Base-by-base conservation (phyloP, 805 yeast species). In the Yarrowia deformans region DNA sequence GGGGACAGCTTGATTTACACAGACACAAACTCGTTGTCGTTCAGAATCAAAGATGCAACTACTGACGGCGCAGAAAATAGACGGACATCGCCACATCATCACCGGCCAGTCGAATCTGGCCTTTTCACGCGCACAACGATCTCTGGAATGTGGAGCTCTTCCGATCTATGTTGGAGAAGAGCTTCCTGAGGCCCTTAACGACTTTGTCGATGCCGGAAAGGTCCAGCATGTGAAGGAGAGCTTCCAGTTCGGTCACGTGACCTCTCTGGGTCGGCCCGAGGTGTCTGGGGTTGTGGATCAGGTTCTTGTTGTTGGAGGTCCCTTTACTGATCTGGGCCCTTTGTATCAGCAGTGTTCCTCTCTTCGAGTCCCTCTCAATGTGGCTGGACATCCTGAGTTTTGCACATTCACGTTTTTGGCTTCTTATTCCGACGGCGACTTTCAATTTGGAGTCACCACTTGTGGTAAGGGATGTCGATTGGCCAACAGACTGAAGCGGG, bases 381-480 rank as follows among this genome's bases (percentile, higher is more conserved):
- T 90, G 0, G 84, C 90, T 0, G 97, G 91, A 72, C 84, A 87
- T 16, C 87, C 93, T 0, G 87, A 87, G 40, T 81, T 84, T 34
- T 90, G 95, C 68, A 86, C 93, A 0, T 93, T 93, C 76, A 86
- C 94, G 0, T 77, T 92, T 68, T 80, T 92, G 29, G 90, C 97
- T 0, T 86, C 93, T 0, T 86, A 85, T 75, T 79, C 81, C 1
- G 87, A 88, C 69, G 95, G 96, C 8, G 87, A 85, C 66, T 87
- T 93, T 78, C 94, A 90, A 77, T 73, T 93, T 67, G 96, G 97
- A 0, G 86, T 93, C 10, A 87, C 94, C 2, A 93, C 98, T 0
- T 85, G 88, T 34, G 97, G 97, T 0, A 90, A 90, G 78, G 97
- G 98, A 5, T 93, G 98, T 79, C 86, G 91, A 66, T 80, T 93